Evolutionary conservation across 2,329 filamentous ascomycete species (phyloP).

Genomic region (Meredithiella fracta): DNA sequence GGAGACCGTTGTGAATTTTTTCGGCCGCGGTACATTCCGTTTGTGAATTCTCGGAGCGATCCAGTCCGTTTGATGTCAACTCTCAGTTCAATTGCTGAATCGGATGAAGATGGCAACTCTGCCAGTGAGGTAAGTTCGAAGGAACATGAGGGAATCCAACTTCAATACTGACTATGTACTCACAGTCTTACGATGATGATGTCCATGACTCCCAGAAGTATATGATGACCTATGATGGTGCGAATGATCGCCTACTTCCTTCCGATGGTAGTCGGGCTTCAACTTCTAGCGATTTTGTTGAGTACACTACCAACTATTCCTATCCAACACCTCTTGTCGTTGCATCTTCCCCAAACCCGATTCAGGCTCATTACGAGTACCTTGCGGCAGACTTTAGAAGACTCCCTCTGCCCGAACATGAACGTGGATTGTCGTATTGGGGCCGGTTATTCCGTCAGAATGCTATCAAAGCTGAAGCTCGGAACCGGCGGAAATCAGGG

Average conservation of each 20-base stretch:
- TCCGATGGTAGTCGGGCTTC: too few species aligned
- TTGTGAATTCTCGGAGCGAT: conserved; percentile 12
- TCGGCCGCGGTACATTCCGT: conserved; percentile 10
- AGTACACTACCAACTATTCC: too few species aligned
- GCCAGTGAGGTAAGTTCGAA: not conserved
- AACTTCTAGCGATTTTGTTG: too few species aligned
- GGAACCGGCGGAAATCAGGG: not conserved
- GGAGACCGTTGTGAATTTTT: not conserved
- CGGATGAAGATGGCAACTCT: conserved; percentile 5
- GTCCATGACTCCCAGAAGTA: not conserved
- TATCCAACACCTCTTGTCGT: too few species aligned
- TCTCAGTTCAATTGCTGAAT: conserved; percentile 12
- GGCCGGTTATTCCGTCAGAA: conserved; percentile 13
- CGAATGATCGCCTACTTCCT: too few species aligned
- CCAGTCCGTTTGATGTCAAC: conserved; percentile 10
- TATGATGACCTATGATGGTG: not conserved
- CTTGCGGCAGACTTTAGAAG: conserved; percentile 2
- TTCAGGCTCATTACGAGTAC: conserved; percentile 6
- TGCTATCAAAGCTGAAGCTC: conserved; percentile 7
- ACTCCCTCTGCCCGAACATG: conserved; percentile 9
- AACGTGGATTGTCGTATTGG: conserved; percentile 13
- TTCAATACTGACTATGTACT: not conserved
- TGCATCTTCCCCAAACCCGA: not conserved
- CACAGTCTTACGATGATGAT: not conserved
- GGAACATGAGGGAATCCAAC: not conserved